Base-by-base conservation (phyloP, 495 filamentous ascomycete genomes). In the Neohortaea acidophila region DNA sequence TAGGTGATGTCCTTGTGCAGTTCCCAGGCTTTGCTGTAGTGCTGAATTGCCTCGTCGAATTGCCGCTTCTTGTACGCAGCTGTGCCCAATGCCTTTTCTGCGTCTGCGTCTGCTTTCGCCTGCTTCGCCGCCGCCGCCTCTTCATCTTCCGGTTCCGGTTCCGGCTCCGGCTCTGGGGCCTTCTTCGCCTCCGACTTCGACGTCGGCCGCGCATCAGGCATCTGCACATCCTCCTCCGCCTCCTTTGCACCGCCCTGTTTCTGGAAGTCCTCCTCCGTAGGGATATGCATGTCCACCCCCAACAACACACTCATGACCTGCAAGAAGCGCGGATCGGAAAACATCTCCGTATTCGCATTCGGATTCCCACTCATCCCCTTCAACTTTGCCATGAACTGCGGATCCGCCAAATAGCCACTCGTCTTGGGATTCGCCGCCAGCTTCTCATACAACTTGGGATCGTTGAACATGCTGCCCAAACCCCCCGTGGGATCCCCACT, bases 11-110 rank as follows among this genome's bases (percentile, higher is more conserved):
- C 89, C 67, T 94, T 85, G 73, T 86, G 65, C 32, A 87, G 47
- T 33, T 86, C 81, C 91, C 91, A 99, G 2, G 89, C 89, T 57
- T 91, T 93, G 52, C 63, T 69, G 64, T 99, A 99, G 65, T 99
- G 85, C 58, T 82, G 75, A 51, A 96, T 92, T 29, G 89, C 89
- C 51, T 76, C 72, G 49, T 94, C 91, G 41, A 96, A 89, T 52
- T 94, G 73, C 49, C 84, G 74, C 72, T 94, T 93, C 75, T 96
- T 99, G 68, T 99, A 99, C 54, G 77, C 77, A 47, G 92, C 82
- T 19, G 85, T 99, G 39, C 89, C 89, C 33, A 93, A 66, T 39
- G 75, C 79, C 71, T 96, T 99, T 67, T 94, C 84, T 39, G 82
- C 78, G 49, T 99, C 89, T 36, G 84, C 89, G 24, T 81, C 83